Base-by-base conservation (phyloP, 2,329 filamentous ascomycete species). In the Simplicillium sp. region DNA sequence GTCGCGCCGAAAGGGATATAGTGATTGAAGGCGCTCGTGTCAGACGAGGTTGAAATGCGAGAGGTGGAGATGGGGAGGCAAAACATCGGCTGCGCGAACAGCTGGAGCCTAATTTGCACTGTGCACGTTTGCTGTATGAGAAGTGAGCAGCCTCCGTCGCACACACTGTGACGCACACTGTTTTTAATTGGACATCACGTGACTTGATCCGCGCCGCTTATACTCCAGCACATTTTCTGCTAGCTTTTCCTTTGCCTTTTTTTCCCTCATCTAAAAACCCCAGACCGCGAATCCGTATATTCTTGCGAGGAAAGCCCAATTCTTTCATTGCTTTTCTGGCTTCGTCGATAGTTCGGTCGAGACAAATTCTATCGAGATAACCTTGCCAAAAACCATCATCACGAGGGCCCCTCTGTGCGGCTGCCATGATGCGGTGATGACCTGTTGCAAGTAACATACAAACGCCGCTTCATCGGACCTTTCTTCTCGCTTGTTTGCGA, bases 331-430 rank as follows among this genome's bases (percentile, higher is more conserved):
- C 56, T 14, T 29, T 59, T 54, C 69, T 73, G 73, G 60, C 66
- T 66, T 68, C 60, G 62, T 62, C 65, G 68, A 68, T 69, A 60
- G 44, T 40, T 48, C 62, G 65, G 75, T 76, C 74, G 57, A 79
- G 75, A 80, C 56, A 50, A 66, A 73, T 61, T 33, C 31, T 11
- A 33, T n/a, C 12, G 31, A 33, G 31, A 33, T 59, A 68, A 71
- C 71, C 66, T 76, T 77, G 72, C 66, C 67, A 71, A 80, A 80
- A 79, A 80, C 75, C 75, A 78, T 80, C 64, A 69, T 77, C 74
- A 77, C 71, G 75, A 80, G 75, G 73, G 75, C 74, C 75, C 72
- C 72, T 70, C 60, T 25, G 71, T 58, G 72, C 63, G 73, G 73
- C 72, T 67, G 56, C 73, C 75, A 79, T 77, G 75, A 79, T 75